Percentiles rank a stretch among this genome's conserved stretches.
These are phyloP conservation scores for Cadophora malorum DNA, from an alignment of 2,329 filamentous ascomycete genomes.

Conservation along the genomic window DNA sequence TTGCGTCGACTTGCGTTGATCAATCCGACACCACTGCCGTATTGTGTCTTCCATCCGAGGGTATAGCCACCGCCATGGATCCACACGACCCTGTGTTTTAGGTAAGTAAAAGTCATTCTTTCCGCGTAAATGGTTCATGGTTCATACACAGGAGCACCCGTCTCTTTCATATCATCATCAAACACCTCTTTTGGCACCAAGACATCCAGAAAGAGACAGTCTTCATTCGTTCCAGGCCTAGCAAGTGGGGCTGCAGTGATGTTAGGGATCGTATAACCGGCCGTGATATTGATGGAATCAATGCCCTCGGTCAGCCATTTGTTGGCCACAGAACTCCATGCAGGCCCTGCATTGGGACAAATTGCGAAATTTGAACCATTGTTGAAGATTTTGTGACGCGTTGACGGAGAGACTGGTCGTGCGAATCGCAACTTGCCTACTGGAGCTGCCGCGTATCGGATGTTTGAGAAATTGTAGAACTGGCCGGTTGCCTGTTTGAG, in stretches of 20 bases:
- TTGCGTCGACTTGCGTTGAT: constrained; percentile 41
- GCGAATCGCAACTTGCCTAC: constrained; percentile 52
- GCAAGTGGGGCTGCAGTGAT: constrained; percentile 14
- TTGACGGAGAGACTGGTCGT: constrained; percentile 44
- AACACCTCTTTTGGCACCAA: constrained; percentile 49
- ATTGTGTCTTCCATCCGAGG: constrained; percentile 48
- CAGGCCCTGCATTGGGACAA: constrained; percentile 48
- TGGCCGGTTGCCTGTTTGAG: constrained; percentile 26
- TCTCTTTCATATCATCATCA: constrained; percentile 42
- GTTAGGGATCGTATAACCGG: constrained; percentile 26
- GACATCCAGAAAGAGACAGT: constrained; percentile 57
- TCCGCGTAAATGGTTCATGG: no score
- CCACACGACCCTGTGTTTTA: constrained; percentile 53
- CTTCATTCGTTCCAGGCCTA: constrained; percentile 43
- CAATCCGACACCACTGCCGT: constrained; percentile 47
- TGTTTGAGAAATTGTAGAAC: constrained; percentile 51
- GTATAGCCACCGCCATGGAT: constrained; percentile 57
- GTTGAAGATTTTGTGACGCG: constrained; percentile 44
- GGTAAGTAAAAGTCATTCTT: constrained; percentile 3
- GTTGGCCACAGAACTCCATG: background rate
- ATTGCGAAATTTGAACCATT: constrained; percentile 42
- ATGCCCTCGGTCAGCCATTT: constrained; percentile 6
- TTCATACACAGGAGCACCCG: constrained; percentile 30
- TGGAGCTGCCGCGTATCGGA: constrained; percentile 52
- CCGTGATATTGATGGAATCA: constrained; percentile 4